A percentile compares a stretch with the other conserved stretches of the same genome.
Conservation (phyloP, 1,284 basidiomycete genomes). For the Pascua sp. region DNA sequence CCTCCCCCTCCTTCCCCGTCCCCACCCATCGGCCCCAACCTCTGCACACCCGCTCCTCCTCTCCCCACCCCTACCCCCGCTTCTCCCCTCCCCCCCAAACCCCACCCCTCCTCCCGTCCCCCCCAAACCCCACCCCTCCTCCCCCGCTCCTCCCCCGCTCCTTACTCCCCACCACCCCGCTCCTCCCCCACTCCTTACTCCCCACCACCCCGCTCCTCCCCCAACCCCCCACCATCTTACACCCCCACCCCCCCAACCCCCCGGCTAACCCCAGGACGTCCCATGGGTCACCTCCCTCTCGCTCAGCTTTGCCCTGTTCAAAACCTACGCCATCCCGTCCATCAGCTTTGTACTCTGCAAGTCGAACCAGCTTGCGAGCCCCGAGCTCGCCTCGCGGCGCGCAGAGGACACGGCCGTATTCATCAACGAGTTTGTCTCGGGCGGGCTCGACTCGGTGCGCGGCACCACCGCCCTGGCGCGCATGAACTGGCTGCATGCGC, state of each 20-base stretch:
- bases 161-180: too few relatives aligned
- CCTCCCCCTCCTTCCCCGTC: too few relatives aligned
- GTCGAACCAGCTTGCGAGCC: conserved; percentile 7
- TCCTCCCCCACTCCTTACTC: too few relatives aligned
- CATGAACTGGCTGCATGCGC: conserved; percentile 17
- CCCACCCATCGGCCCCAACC: too few relatives aligned
- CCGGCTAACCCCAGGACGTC: conserved; percentile 11
- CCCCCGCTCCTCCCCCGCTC: too few relatives aligned
- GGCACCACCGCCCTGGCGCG: conserved; percentile 11
- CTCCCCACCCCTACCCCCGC: too few relatives aligned
- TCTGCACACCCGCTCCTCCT: too few relatives aligned
- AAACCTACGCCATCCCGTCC: conserved; percentile 15
- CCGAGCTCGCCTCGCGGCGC: conserved; percentile 5
- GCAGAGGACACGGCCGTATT: conserved; percentile 18
- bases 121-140: too few relatives aligned
- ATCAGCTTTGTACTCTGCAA: conserved; percentile 14
- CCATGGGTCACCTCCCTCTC: conserved; percentile 7
- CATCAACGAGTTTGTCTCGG: conserved; percentile 13
- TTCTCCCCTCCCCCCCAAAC: too few relatives aligned
- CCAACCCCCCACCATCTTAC: background rate
- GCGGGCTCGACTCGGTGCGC: conserved; percentile 13
- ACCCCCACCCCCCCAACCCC: background rate
- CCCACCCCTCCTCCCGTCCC: too few relatives aligned
- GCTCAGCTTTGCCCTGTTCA: conserved; percentile 16
- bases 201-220: too few relatives aligned